Conservation (phyloP, 1,284 basidiomycete genomes). For the Austroboletus olivaceoglutinosus region DNA sequence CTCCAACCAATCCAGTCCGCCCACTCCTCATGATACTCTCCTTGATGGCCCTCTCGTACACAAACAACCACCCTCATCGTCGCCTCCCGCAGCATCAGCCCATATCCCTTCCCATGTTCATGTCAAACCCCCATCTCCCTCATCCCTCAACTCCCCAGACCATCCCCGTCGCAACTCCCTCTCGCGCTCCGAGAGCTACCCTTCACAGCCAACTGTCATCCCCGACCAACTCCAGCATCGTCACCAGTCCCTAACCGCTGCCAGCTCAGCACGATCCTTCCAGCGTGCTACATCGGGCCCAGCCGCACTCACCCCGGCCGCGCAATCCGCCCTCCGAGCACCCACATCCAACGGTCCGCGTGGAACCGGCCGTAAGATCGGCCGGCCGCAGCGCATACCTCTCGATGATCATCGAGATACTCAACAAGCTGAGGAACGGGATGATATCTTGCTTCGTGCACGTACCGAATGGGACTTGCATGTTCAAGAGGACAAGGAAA, state of each 20-base stretch:
- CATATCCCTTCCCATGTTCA: slow-evolving; percentile 22
- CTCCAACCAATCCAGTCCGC: slow-evolving; percentile 37
- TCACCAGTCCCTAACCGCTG: slow-evolving; percentile 20
- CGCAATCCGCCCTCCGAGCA: slow-evolving; percentile 24
- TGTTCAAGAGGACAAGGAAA: slow-evolving; percentile 33
- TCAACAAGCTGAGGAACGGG: slow-evolving; percentile 38
- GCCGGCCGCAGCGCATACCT: slow-evolving; percentile 42
- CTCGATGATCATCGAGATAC: slow-evolving; percentile 40
- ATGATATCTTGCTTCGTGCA: slow-evolving; percentile 28
- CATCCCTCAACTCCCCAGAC: slow-evolving; percentile 39
- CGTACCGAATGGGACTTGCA: slow-evolving; percentile 30
- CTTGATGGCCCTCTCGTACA: slow-evolving; percentile 21
- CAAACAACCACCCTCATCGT: slow-evolving; percentile 20
- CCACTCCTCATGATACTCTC: slow-evolving; percentile 36
- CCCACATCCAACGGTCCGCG: slow-evolving; percentile 33
- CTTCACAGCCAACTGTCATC: slow-evolving; percentile 21
- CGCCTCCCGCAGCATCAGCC: slow-evolving; percentile 21
- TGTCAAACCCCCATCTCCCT: slow-evolving; percentile 32
- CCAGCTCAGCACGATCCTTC: slow-evolving; percentile 45
- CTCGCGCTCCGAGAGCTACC: slow-evolving; percentile 62
- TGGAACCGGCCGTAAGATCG: slow-evolving; percentile 36
- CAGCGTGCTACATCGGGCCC: slow-evolving; percentile 63
- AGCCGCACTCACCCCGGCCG: slow-evolving; percentile 35
- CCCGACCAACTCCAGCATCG: slow-evolving; percentile 26
- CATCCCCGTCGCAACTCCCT: slow-evolving; percentile 47